phyloP scores from a whole-genome alignment of 805 yeast genomes.

The Ogataea neopini region DNA sequence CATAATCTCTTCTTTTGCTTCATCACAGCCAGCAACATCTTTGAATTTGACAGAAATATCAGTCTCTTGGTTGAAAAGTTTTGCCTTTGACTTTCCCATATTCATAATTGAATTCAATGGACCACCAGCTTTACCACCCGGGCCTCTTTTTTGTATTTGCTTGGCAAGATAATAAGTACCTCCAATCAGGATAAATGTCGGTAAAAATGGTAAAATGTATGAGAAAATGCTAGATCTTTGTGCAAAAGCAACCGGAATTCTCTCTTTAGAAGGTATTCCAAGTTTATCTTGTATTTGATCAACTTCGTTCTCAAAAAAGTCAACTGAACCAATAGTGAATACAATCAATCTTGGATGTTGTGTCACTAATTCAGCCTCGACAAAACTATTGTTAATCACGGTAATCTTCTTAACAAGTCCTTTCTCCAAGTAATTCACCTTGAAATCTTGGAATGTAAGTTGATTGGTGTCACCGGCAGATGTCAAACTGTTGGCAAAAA shows the following conservation, averaged over 20 bases:
- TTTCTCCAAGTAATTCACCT: conserved; percentile 68
- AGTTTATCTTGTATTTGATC: conserved; percentile 73
- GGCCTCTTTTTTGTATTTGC: conserved; percentile 37
- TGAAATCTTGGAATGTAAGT: conserved; percentile 91
- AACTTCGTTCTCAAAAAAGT: conserved; percentile 78
- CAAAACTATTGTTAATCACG: conserved; percentile 77
- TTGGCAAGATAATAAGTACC: conserved; percentile 72
- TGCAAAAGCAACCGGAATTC: conserved; percentile 80
- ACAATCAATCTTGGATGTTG: conserved; percentile 35
- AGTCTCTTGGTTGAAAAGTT: conserved; percentile 86
- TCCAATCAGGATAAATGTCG: conserved; percentile 86
- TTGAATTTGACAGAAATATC: conserved; percentile 85
- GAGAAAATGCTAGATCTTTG: conserved; percentile 68
- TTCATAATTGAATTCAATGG: conserved; percentile 80
- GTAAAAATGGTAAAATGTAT: conserved; percentile 71
- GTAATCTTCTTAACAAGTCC: conserved; percentile 72
- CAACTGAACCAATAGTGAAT: conserved; percentile 88
- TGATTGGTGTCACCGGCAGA: conserved; percentile 33
- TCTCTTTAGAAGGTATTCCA: conserved; percentile 57
- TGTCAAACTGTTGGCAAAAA: conserved; percentile 21
- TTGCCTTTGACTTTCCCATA: conserved; percentile 90
- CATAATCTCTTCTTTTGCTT: conserved; percentile 96
- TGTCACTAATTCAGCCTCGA: conserved; percentile 55
- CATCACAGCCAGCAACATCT: conserved; percentile 97
- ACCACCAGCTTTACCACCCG: conserved; percentile 55